phyloP scores from a whole-genome alignment of 2,329 filamentous ascomycete species.

The Phaeomoniella chlamydospora region DNA sequence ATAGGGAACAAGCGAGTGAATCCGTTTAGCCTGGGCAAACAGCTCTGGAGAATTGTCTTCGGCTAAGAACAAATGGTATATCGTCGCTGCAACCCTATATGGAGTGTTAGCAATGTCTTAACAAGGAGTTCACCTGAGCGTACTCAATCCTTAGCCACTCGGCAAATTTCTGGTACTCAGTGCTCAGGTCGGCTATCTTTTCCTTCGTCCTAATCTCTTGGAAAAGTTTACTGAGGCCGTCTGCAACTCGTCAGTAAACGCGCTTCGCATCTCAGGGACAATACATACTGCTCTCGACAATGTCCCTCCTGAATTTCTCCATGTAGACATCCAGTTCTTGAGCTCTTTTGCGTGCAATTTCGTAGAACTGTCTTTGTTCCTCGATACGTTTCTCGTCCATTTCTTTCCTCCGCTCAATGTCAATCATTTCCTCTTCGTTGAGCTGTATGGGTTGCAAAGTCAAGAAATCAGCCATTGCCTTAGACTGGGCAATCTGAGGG shows the following conservation, averaged over 20 bases:
- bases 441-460: constrained; percentile 56
- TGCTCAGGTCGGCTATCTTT: constrained; percentile 72
- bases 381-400: constrained; percentile 81
- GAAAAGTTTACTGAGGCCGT: constrained; percentile 85
- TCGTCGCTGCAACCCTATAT: constrained; percentile 63
- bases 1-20: constrained; percentile 90
- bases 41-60: constrained; percentile 96
- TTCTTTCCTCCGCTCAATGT: constrained; percentile 64
- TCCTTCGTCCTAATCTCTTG: constrained; percentile 84
- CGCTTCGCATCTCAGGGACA: constrained; percentile 3
- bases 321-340: constrained; percentile 94
- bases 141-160: constrained; percentile 92
- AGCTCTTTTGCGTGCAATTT: constrained; percentile 80
- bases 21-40: constrained; percentile 84
- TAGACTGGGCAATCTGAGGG: constrained; percentile 66
- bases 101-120: no score
- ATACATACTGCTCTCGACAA: constrained; percentile 55
- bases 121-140: no score
- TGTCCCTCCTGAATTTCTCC: constrained; percentile 61
- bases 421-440: constrained; percentile 68
- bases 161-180: constrained; percentile 95
- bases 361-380: constrained; percentile 88
- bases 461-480: constrained; percentile 73
- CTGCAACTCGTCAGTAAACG: constrained; percentile 18
- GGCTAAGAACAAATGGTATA: constrained; percentile 93